Base-by-base conservation (phyloP, 768 basidiomycete species). In the Agaricus subrufescens region DNA sequence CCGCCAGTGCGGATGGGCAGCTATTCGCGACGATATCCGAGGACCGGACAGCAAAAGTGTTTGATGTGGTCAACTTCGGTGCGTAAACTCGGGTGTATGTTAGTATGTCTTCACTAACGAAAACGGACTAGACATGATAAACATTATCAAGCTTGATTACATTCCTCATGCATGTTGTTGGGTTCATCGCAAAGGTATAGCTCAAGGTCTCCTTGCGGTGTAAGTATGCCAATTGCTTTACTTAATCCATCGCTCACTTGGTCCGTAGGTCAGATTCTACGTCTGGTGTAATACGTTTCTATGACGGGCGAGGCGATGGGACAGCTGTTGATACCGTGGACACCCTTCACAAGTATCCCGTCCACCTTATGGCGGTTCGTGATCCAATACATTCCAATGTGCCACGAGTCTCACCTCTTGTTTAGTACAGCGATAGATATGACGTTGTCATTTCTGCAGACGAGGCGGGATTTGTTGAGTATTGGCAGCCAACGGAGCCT, bases 61-160 rank as follows among this genome's bases (percentile, higher is more conserved):
- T 98, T 63, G 97, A 99, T 67, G 94, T 99, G 1, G 82, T 97
- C 58, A 98, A 98, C 72, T 98, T 98, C 68, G 97, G 96, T 97
- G 63, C 48, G 89, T 67, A 44, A 27, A 14, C 23, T n/a, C 15
- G 31, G 30, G 23, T 7, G 43, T 11, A 30, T 23, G 47, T 2
- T 58, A 9, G 56, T n/a, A 27, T 34, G 30, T 11, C 19, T 40
- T 19, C 43, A 45, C 55, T 60, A 12, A 53, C 23, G 38, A 31
- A 34, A 38, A 45, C 34, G 38, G 15, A 15, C 42, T 62, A 98
- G 96, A 99, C 69, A 98, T 98, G 96, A 98, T 98, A 65, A 98
- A 97, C 69, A 97, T 98, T 71, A 82, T 99, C 59, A 91, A 93
- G 66, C 77, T 99, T 49, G 88, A 83, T 1, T 98, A 84, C 66